These are phyloP conservation scores for Diplocarpon mali DNA, from an alignment of 2,329 filamentous ascomycete genomes.

Conservation along the genomic window DNA sequence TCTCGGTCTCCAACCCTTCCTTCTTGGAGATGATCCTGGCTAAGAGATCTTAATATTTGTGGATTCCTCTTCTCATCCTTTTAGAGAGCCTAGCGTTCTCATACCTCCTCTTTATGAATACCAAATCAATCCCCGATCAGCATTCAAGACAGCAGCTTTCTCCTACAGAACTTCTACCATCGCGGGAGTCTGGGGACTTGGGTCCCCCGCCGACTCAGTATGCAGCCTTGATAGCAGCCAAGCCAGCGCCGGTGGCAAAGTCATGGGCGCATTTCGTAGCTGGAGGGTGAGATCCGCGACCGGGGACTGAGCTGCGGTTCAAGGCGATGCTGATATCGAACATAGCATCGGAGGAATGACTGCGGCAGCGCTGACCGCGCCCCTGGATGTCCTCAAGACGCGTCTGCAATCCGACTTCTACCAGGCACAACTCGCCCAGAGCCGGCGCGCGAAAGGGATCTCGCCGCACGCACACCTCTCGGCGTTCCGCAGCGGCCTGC, in stretches of 20 bases:
- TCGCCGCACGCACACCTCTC: constrained; percentile 47
- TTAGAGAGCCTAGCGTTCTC: constrained; percentile 14
- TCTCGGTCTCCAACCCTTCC: too few relatives aligned
- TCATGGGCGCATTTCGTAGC: constrained; percentile 90
- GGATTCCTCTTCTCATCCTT: neutral
- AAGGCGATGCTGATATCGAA: constrained; percentile 8
- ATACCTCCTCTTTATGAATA: constrained; percentile 22
- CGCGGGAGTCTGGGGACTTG: constrained; percentile 49
- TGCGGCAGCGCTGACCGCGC: constrained; percentile 82
- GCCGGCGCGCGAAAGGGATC: constrained; percentile 42
- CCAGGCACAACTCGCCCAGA: constrained; percentile 65
- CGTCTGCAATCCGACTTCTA: constrained; percentile 92
- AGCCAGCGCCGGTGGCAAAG: constrained; percentile 46
- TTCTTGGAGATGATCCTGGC: constrained; percentile 3
- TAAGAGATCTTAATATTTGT: constrained; percentile 2
- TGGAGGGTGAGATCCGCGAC: constrained; percentile 52
- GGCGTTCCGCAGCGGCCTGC: constrained; percentile 51
- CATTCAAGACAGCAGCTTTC: constrained; percentile 8
- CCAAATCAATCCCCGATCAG: constrained; percentile 13
- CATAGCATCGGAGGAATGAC: constrained; percentile 78
- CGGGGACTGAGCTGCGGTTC: too few relatives aligned
- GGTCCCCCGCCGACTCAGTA: constrained; percentile 33
- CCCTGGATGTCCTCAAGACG: constrained; percentile 88
- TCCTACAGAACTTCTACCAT: constrained; percentile 37
- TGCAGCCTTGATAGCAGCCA: constrained; percentile 29